Conservation (phyloP, 345 rosid species). For the Hibiscus syriacus region DNA sequence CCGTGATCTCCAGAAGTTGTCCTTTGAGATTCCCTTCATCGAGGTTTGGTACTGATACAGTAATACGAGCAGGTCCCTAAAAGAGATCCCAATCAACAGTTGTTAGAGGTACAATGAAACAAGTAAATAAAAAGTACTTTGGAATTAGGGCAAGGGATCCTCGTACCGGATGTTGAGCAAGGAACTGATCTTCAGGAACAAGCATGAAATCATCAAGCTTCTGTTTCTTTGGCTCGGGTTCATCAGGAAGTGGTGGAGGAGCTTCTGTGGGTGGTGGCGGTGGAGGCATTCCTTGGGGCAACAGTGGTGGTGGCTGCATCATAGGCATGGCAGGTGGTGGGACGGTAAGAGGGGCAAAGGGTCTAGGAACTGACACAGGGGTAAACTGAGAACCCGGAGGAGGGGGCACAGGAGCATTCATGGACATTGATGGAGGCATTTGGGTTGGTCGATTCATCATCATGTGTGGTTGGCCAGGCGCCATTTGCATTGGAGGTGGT, state of each 20-base stretch:
- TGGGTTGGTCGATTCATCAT: slow-evolving; percentile 55
- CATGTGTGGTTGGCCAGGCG: slow-evolving; percentile 50
- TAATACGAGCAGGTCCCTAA: slow-evolving; percentile 24
- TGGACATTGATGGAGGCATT: slow-evolving; percentile 41
- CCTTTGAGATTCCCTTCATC: slow-evolving; percentile 79
- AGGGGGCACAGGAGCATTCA: slow-evolving; percentile 49
- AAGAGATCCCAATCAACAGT: neutral
- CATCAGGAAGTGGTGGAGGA: slow-evolving; percentile 96
- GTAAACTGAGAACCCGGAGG: slow-evolving; percentile 82
- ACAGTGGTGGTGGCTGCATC: slow-evolving; percentile 13
- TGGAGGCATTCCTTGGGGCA: slow-evolving; percentile 13
- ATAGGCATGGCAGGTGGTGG: slow-evolving; percentile 10
- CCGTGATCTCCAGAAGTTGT: slow-evolving; percentile 58
- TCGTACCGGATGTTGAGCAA: slow-evolving; percentile 64
- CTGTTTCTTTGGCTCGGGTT: slow-evolving; percentile 89
- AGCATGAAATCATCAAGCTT: slow-evolving; percentile 77
- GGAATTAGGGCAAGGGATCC: neutral
- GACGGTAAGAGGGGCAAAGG: slow-evolving; percentile 6
- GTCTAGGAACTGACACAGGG: slow-evolving; percentile 5
- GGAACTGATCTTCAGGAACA: slow-evolving; percentile 71
- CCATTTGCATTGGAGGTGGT: slow-evolving; percentile 49
- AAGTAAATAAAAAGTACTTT: neutral
- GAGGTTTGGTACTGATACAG: slow-evolving; percentile 53
- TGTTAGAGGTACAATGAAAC: neutral
- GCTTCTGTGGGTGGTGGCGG: slow-evolving; percentile 12